Conservation (phyloP, 1,139 yeast species). For the Debaryomycetaceae sp. region DNA sequence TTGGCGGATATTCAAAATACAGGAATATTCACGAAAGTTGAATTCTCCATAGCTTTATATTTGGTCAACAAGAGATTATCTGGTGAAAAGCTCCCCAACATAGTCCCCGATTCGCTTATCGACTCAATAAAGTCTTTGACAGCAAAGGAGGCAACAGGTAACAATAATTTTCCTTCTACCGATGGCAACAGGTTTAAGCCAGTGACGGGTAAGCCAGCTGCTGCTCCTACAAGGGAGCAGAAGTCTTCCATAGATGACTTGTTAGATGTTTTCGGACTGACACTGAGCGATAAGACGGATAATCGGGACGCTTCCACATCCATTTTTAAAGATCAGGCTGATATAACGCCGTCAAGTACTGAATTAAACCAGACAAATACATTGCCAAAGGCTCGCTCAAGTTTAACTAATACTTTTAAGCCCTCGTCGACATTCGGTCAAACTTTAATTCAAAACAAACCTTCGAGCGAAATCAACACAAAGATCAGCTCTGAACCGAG, state of each 20-base stretch:
- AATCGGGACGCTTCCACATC: slow-evolving; percentile 11
- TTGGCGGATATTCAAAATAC: slow-evolving; percentile 85
- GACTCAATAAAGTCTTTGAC: slow-evolving; percentile 20
- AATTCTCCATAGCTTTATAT: slow-evolving; percentile 91
- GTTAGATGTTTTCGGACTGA: slow-evolving; percentile 53
- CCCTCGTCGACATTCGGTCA: slow-evolving; percentile 77
- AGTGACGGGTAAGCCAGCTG: slow-evolving; percentile 5
- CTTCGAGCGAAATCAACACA: slow-evolving; percentile 19
- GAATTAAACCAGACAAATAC: slow-evolving; percentile 20
- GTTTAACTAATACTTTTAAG: slow-evolving; percentile 36
- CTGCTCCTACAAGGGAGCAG: slow-evolving; percentile 20
- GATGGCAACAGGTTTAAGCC: neutral
- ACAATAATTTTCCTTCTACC: neutral
- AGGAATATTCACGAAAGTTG: slow-evolving; percentile 75
- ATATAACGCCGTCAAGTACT: slow-evolving; percentile 16
- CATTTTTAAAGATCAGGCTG: slow-evolving; percentile 33
- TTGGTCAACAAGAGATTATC: slow-evolving; percentile 79
- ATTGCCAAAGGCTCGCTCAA: slow-evolving; percentile 37
- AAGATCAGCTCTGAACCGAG: slow-evolving; percentile 9
- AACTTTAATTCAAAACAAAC: slow-evolving; percentile 38
- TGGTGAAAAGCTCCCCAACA: slow-evolving; percentile 74
- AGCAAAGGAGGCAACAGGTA: slow-evolving; percentile 12
- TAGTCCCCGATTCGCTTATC: slow-evolving; percentile 54
- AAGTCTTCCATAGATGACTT: slow-evolving; percentile 65
- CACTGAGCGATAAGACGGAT: slow-evolving; percentile 19